These are phyloP conservation scores for Choiromyces venosus DNA, from an alignment of 495 filamentous ascomycete species.

Conservation along the genomic window DNA sequence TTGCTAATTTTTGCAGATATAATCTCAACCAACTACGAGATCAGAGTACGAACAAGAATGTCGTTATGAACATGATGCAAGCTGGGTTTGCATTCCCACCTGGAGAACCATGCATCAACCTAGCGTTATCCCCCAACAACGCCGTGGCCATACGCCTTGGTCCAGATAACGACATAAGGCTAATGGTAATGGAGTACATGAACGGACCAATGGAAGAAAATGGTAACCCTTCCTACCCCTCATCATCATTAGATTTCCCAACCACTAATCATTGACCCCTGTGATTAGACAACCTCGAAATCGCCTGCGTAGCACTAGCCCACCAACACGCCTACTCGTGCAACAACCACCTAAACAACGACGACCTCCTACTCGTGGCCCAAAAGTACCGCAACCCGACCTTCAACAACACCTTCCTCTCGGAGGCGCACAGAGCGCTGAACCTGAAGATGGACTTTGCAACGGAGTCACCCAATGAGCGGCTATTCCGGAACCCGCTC, in stretches of 20 bases:
- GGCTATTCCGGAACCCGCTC: conserved; percentile 37
- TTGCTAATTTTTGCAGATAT: not conserved
- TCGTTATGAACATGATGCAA: conserved; percentile 40
- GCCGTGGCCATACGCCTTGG: conserved; percentile 36
- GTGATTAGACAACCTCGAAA: conserved; percentile 32
- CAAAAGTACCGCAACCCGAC: conserved; percentile 35
- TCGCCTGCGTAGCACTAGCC: conserved; percentile 38
- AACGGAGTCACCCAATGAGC: conserved; percentile 36
- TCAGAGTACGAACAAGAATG: conserved; percentile 19
- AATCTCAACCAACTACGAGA: conserved; percentile 26
- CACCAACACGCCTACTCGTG: conserved; percentile 40
- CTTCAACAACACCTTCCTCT: conserved; percentile 40
- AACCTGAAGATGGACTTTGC: conserved; percentile 42
- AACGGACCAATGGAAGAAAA: conserved; percentile 23
- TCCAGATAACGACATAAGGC: conserved; percentile 28
- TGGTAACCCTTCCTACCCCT: conserved; percentile 2
- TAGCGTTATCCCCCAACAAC: conserved; percentile 41
- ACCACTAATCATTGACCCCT: not conserved
- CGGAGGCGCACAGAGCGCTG: conserved; percentile 37
- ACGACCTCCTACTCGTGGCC: conserved; percentile 38
- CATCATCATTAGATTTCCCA: not conserved
- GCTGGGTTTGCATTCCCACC: conserved; percentile 39
- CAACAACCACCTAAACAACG: conserved; percentile 41
- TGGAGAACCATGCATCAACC: conserved; percentile 32
- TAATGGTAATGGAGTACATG: conserved; percentile 34